Evolutionary conservation across 78 protist species (phyloP).

Genomic region (Creolimax fragrantissima): DNA sequence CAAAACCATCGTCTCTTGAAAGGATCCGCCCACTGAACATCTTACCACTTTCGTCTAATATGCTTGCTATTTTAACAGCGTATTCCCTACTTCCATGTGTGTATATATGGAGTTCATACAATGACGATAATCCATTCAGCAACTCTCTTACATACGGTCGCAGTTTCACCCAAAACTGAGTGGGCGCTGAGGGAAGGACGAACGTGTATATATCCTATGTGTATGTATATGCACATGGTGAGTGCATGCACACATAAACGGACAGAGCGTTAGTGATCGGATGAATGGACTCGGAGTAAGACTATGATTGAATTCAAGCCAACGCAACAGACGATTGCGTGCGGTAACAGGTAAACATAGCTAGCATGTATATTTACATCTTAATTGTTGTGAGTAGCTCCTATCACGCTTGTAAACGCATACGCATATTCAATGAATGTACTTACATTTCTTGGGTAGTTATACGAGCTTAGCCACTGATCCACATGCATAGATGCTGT

Average conservation of each 20-base stretch:
- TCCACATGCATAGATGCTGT: background rate
- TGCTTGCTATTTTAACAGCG: background rate
- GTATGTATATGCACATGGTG: background rate
- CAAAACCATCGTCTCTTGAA: conserved; percentile 7
- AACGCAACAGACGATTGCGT: too few species aligned
- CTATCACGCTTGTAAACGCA: background rate
- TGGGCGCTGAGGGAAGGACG: background rate
- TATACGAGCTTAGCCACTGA: background rate
- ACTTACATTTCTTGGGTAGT: background rate
- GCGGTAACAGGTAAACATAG: too few species aligned
- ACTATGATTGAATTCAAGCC: too few species aligned
- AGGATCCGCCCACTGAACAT: background rate
- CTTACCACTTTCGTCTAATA: background rate
- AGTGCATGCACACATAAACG: too few species aligned
- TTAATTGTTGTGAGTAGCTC: too few species aligned
- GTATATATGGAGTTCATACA: background rate
- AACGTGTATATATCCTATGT: background rate
- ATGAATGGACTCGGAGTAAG: too few species aligned
- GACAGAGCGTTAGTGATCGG: too few species aligned
- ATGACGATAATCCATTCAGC: background rate
- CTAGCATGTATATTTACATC: too few species aligned
- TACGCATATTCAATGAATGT: background rate
- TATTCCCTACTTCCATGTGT: background rate
- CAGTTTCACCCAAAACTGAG: background rate
- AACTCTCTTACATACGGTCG: background rate